Evolutionary conservation across 1,139 yeast genomes (phyloP).

Genomic region (Blastobotrys aristatus): DNA sequence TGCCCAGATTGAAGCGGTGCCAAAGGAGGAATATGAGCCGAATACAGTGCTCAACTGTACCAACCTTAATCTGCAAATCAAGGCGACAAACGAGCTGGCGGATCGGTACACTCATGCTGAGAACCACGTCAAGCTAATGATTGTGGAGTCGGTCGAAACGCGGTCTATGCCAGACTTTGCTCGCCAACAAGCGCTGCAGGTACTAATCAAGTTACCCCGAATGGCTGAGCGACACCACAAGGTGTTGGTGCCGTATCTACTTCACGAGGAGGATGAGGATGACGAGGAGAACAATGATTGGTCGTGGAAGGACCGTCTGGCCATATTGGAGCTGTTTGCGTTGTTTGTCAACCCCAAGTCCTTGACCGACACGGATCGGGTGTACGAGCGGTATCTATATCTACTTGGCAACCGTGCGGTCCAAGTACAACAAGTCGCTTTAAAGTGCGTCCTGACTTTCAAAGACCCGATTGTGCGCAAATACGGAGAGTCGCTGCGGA

Average conservation of each 20-base stretch:
- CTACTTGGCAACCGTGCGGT: constrained; percentile 59
- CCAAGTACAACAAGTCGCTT: constrained; percentile 66
- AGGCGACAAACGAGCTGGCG: not conserved
- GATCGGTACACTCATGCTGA: constrained; percentile 4
- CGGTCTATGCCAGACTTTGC: constrained; percentile 6
- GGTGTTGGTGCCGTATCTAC: constrained; percentile 46
- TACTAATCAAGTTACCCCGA: constrained; percentile 51
- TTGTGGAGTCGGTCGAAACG: constrained; percentile 7
- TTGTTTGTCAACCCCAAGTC: constrained; percentile 60
- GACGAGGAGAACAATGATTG: constrained; percentile 37
- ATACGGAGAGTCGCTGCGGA: constrained; percentile 68
- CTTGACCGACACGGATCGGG: constrained; percentile 46
- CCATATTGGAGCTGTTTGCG: constrained; percentile 56
- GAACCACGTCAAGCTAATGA: constrained; percentile 4
- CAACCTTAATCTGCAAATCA: constrained; percentile 8
- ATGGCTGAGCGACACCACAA: constrained; percentile 61
- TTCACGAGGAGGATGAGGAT: constrained; percentile 29
- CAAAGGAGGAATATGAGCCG: not conserved
- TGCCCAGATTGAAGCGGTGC: not conserved
- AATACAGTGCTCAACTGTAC: constrained; percentile 12
- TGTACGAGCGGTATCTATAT: constrained; percentile 50
- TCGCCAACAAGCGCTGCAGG: constrained; percentile 21
- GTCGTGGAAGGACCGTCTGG: constrained; percentile 58
- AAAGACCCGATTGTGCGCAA: constrained; percentile 54
- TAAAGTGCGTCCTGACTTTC: constrained; percentile 66